Base-by-base conservation (phyloP, 306 rosid genomes). In the Arachis hypogaea region DNA sequence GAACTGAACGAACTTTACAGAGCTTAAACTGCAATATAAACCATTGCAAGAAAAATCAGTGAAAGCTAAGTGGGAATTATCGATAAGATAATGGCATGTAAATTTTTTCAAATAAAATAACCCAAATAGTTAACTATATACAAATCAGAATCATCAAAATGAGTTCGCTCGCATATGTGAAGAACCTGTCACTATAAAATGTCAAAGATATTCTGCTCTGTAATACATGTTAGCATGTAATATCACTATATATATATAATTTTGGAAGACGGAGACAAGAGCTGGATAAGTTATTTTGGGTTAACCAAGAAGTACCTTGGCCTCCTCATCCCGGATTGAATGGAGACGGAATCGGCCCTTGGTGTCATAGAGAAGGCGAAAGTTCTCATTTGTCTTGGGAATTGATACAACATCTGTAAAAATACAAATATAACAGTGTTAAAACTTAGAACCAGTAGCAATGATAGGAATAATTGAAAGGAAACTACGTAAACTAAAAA, bases 321-420 rank as follows among this genome's bases (percentile, higher is more conserved):
- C 87, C 84, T 89, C 96, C 0, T 92, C 98, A 54, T 92, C 98
- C 79, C 87, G 88, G 64, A 92, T 62, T 0, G 96, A 85, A 81
- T 89, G 94, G 62, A 86, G 88, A 63, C 89, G 89, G 82, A 91
- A 88, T 29, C 92, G 86, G 4, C 97, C 90, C 69, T 91, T 91
- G 5, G 94, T 88, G 76, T 91, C 92, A 74, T 91, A 88, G 7
- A 91, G 92, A 60, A 91, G 90, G 62, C 90, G 97, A 68, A 88
- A 88, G 52, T 80, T 91, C 85, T 88, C 92, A 50, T 86, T 86
- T 0, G 94, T 86, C 67, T 91, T 88, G 0, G 97, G 97, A 64
- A 91, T 88, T 4, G 97, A 88, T 40, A 91, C 86, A 71, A 88
- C 94, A 80, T 91, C 93, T 88, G 85, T 12, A 59, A n/a, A 9